Evolutionary conservation across 2,329 filamentous ascomycete species (phyloP), one percentile per base, ranked within the genome.

Genomic region (Acephala macrosclerotiorum): DNA sequence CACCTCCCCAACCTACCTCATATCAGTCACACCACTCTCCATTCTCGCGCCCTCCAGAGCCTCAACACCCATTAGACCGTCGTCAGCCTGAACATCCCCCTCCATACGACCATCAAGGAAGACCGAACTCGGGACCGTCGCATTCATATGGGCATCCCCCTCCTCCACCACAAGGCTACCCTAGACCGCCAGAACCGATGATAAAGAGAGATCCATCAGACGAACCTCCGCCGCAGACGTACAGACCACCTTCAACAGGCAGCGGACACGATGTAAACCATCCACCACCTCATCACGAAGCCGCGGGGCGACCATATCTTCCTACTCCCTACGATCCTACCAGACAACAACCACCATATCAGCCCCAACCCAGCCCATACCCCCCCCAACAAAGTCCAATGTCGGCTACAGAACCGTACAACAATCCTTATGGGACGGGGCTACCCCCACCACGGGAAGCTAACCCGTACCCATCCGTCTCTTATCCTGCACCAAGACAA

Each of bases 41-140:
- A 20, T 74, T 72, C 66, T 75, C 75, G 60, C 72, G 72, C 59
- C 66, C 66, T 51, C 72, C 75, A 63, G 74, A 74, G 20, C 66
- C 79, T 70, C 78, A 77, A 69, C 74, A 82, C 74, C 80, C 79
- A 64, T 77, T 69, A 47, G 84, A 87, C 72, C 85, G 85, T 76
- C 84, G 85, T 71, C 83, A 84, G 73, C 82, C 85, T 83, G 85
- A 74, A 35, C 69, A 71, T 49, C 83, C 85, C 77, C 85, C 85
- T 77, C 85, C 85, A 77, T 85, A 87, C 74, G 83, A 81, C 60
- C 82, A 81, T 77, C 70, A 70, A 65, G 73, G 70, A 38, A 72
- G 74, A 64, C 69, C 73, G 51, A 65, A 60, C 59, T 74, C 74
- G 16, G 74, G 71, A 22, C 69, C 72, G 62, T 61, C 71, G 62